A percentile compares a stretch with the other conserved stretches of the same genome.
Evolutionary conservation across 78 protist genomes (phyloP).

Genomic region (Isochrysis galbana): DNA sequence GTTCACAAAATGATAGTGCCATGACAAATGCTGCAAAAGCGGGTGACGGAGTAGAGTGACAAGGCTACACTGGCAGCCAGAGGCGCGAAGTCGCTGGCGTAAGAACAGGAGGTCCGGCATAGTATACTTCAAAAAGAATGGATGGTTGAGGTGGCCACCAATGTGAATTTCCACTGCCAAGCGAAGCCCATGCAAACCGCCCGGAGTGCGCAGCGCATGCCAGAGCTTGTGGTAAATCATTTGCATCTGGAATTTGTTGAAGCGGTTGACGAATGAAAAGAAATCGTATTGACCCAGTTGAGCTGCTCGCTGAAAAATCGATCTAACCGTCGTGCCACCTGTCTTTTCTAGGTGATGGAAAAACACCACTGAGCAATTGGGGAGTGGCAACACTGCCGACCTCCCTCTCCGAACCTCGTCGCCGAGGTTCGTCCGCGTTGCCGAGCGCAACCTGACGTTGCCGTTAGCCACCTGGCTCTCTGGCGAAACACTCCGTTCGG

Average conservation of each 20-base stretch:
- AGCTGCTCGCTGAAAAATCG: neutral
- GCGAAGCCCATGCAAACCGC: neutral
- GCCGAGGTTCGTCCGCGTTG: no score
- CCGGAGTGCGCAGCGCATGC: neutral
- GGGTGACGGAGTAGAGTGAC: slow-evolving; percentile 20
- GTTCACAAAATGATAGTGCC: neutral
- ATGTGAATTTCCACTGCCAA: slow-evolving; percentile 19
- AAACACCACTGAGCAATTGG: neutral
- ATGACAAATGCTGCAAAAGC: neutral
- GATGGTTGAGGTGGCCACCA: neutral
- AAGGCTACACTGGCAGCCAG: neutral
- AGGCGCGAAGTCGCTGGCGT: neutral
- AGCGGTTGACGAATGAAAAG: slow-evolving; percentile 4
- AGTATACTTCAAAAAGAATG: neutral
- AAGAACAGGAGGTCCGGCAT: slow-evolving; percentile 4
- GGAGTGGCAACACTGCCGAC: no score
- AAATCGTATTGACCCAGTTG: neutral
- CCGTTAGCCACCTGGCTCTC: no score
- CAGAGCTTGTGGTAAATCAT: neutral
- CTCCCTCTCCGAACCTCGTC: no score
- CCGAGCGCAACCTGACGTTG: no score
- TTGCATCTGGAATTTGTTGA: neutral
- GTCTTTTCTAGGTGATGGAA: slow-evolving; percentile 24
- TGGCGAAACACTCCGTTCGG: no score
- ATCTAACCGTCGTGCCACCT: slow-evolving; percentile 5